phyloP scores from a whole-genome alignment of 768 basidiomycete species.

The Pisolithus albus region DNA sequence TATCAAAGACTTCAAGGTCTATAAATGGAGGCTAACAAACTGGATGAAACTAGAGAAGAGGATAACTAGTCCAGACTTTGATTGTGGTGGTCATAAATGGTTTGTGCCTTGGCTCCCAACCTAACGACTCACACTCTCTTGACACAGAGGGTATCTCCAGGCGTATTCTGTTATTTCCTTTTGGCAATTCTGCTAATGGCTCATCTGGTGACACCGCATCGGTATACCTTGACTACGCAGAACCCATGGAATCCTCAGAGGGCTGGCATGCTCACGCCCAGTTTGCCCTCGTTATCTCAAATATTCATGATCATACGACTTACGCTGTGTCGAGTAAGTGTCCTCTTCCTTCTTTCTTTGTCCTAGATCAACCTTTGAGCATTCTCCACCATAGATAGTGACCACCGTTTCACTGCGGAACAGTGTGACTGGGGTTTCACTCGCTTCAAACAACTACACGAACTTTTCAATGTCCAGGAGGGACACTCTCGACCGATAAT shows the following conservation, averaged over 20 bases:
- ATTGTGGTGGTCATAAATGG: slow-evolving; percentile 98
- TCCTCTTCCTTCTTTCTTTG: slow-evolving; percentile 35
- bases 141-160: slow-evolving; percentile 34
- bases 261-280: slow-evolving; percentile 99
- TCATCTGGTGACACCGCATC: slow-evolving; percentile 99
- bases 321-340: slow-evolving; percentile 88
- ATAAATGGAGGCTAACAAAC: slow-evolving; percentile 72
- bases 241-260: slow-evolving; percentile 93
- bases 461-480: slow-evolving; percentile 80
- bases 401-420: slow-evolving; percentile 98
- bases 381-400: slow-evolving; percentile 60
- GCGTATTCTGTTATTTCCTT: slow-evolving; percentile 96
- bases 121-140: background rate
- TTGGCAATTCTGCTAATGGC: slow-evolving; percentile 97
- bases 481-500: slow-evolving; percentile 84
- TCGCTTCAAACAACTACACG: slow-evolving; percentile 93
- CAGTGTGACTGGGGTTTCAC: slow-evolving; percentile 99
- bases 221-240: slow-evolving; percentile 97
- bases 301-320: slow-evolving; percentile 87
- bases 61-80: slow-evolving; percentile 91
- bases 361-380: background rate
- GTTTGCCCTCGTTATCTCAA: slow-evolving; percentile 97
- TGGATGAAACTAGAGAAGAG: slow-evolving; percentile 81
- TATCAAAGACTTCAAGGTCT: slow-evolving; percentile 95
- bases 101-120: slow-evolving; percentile 29